A percentile compares a stretch with the other conserved stretches of the same genome.
Evolutionary conservation across 169 alveolate species (phyloP).

Genomic region (Plasmodium malariae): DNA sequence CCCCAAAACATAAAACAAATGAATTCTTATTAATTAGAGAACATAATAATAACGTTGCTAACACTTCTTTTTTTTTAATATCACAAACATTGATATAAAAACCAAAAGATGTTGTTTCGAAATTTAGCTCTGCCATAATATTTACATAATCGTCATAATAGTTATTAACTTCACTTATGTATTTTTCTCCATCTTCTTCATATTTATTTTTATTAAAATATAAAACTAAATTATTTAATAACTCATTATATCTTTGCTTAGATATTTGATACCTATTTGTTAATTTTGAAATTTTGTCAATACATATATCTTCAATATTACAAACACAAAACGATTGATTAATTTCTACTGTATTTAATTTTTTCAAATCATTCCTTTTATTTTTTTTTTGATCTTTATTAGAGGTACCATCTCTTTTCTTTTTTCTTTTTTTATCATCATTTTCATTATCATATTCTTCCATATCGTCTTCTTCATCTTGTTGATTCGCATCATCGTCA

Average conservation of each 20-base stretch:
- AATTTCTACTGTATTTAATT: slow-evolving; percentile 53
- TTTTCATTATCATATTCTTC: slow-evolving; percentile 28
- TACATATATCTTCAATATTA: slow-evolving; percentile 73
- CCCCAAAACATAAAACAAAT: slow-evolving; percentile 64
- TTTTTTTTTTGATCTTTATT: slow-evolving; percentile 29
- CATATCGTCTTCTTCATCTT: slow-evolving; percentile 12
- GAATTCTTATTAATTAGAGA: slow-evolving; percentile 70
- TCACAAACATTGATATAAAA: slow-evolving; percentile 58
- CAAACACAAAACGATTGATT: slow-evolving; percentile 73
- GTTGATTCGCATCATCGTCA: slow-evolving; percentile 14
- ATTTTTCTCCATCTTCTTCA: slow-evolving; percentile 77
- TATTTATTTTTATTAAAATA: slow-evolving; percentile 71
- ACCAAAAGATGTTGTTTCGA: slow-evolving; percentile 69
- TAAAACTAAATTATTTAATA: slow-evolving; percentile 64
- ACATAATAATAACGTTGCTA: slow-evolving; percentile 45
- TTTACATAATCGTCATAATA: slow-evolving; percentile 72
- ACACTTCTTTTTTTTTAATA: slow-evolving; percentile 61
- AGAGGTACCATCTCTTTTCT: background rate
- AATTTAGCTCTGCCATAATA: slow-evolving; percentile 61
- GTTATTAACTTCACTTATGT: slow-evolving; percentile 50
- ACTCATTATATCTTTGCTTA: slow-evolving; percentile 51
- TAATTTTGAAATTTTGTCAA: slow-evolving; percentile 46
- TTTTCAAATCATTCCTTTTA: slow-evolving; percentile 53
- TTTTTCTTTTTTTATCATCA: background rate
- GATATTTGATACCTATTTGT: slow-evolving; percentile 49